phyloP scores from a whole-genome alignment of 176 grass and related monocot genomes.

The Hordeum marinum region DNA sequence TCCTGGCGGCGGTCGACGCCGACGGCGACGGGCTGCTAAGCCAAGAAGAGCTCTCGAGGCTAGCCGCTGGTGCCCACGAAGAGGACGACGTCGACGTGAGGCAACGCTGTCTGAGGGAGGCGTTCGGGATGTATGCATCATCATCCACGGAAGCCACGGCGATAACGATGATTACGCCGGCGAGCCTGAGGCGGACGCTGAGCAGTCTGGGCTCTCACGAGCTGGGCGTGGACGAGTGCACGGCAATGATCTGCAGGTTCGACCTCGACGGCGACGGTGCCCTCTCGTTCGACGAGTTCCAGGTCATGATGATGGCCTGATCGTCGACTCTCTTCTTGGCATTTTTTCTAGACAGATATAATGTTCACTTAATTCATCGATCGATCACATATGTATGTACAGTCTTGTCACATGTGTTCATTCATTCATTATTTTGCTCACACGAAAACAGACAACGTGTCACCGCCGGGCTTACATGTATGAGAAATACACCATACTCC shows the following conservation, averaged over 20 bases:
- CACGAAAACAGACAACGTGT: too few relatives aligned
- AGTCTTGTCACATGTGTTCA: neutral
- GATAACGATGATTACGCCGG: slow-evolving; percentile 36
- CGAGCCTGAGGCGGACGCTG: slow-evolving; percentile 51
- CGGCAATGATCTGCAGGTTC: slow-evolving; percentile 57
- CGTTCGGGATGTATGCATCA: slow-evolving; percentile 55
- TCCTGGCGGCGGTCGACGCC: slow-evolving; percentile 30
- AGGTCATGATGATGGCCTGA: slow-evolving; percentile 48
- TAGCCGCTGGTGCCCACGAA: neutral
- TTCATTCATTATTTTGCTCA: neutral
- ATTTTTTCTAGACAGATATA: neutral
- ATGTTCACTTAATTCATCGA: neutral
- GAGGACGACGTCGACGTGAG: slow-evolving; percentile 19
- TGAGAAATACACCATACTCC: too few relatives aligned
- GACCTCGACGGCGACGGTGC: slow-evolving; percentile 63
- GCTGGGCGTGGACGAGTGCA: slow-evolving; percentile 47
- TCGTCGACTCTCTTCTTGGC: neutral
- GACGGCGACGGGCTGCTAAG: slow-evolving; percentile 46
- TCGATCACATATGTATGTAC: neutral
- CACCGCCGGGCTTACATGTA: too few relatives aligned
- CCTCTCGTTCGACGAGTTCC: slow-evolving; percentile 58
- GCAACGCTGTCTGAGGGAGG: slow-evolving; percentile 25
- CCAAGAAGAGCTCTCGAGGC: slow-evolving; percentile 25
- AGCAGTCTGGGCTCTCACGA: slow-evolving; percentile 20
- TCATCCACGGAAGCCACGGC: neutral